Conservation (phyloP, 176 grass and related monocot species). For the Hyparrhenia diplandra region DNA sequence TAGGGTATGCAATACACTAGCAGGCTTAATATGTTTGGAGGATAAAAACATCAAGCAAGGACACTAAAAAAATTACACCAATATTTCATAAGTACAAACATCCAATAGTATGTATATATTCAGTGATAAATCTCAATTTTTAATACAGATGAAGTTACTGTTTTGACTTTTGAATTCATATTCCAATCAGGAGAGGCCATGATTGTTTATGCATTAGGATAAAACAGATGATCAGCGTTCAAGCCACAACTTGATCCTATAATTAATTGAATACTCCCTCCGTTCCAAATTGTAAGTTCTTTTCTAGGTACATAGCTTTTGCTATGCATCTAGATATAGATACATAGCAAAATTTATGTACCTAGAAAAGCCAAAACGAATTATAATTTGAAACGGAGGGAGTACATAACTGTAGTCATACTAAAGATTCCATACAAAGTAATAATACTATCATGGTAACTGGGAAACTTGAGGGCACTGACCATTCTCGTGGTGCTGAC, state of each 20-base stretch:
- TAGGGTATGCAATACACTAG: not conserved
- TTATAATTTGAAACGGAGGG: not conserved
- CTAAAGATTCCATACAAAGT: slow-evolving; percentile 23
- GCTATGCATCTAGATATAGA: not conserved
- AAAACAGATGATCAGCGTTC: not conserved
- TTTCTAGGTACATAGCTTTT: not conserved
- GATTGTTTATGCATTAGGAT: not conserved
- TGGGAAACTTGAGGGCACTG: slow-evolving; percentile 15
- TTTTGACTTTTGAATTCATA: slow-evolving; percentile 12
- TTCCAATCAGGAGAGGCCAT: not conserved
- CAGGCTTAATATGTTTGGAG: slow-evolving; percentile 1
- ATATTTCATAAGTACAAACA: not conserved
- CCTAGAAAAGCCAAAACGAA: not conserved
- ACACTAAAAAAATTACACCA: slow-evolving; percentile 2
- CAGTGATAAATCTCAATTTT: not conserved
- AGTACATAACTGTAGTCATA: slow-evolving; percentile 3
- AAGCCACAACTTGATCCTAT: not conserved
- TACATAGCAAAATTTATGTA: not conserved
- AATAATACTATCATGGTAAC: slow-evolving; percentile 21
- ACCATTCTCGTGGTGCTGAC: slow-evolving; percentile 47
- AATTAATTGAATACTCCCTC: not conserved
- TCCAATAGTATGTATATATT: not conserved
- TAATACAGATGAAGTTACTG: not conserved
- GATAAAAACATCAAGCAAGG: not conserved
- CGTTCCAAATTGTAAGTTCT: not conserved